These are phyloP conservation scores for Didymella lethalis DNA, from an alignment of 2,329 filamentous ascomycete genomes.

Conservation along the genomic window DNA sequence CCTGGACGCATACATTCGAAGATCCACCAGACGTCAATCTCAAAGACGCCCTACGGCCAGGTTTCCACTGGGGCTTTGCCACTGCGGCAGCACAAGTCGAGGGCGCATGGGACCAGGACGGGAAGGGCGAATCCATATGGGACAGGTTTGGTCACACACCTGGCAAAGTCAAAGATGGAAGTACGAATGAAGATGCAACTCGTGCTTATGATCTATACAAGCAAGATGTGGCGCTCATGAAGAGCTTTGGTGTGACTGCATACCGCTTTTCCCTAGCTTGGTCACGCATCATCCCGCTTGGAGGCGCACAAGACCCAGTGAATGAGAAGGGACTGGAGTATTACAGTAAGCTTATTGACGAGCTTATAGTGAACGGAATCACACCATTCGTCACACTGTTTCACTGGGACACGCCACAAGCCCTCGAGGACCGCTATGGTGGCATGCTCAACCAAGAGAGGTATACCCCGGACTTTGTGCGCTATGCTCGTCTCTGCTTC, in stretches of 20 bases:
- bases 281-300: conserved; percentile 31
- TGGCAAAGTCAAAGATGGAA: conserved; percentile 52
- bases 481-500: conserved; percentile 52
- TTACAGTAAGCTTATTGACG: conserved; percentile 31
- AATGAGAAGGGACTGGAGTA: conserved; percentile 28
- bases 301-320: conserved; percentile 26
- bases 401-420: conserved; percentile 33
- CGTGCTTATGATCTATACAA: conserved; percentile 52
- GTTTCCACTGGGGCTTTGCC: conserved; percentile 55
- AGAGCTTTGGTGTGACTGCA: conserved; percentile 27
- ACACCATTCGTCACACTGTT: conserved; percentile 32
- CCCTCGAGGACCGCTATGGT: conserved; percentile 29
- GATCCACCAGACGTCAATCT: conserved; percentile 17
- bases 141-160: conserved; percentile 53
- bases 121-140: conserved; percentile 55
- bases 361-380: conserved; percentile 24
- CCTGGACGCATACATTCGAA: conserved; percentile 23
- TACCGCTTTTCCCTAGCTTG: conserved; percentile 33
- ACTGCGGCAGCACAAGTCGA: conserved; percentile 57
- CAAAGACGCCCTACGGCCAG: conserved; percentile 37
- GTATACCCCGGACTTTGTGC: conserved; percentile 40
- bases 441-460: conserved; percentile 33
- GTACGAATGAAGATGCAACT: conserved; percentile 43
- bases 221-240: conserved; percentile 53
- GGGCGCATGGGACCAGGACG: conserved; percentile 54